A percentile compares a stretch with the other conserved stretches of the same genome.
Evolutionary conservation across 2,329 filamentous ascomycete species (phyloP).

Genomic region (Hymenoscyphus albidus): DNA sequence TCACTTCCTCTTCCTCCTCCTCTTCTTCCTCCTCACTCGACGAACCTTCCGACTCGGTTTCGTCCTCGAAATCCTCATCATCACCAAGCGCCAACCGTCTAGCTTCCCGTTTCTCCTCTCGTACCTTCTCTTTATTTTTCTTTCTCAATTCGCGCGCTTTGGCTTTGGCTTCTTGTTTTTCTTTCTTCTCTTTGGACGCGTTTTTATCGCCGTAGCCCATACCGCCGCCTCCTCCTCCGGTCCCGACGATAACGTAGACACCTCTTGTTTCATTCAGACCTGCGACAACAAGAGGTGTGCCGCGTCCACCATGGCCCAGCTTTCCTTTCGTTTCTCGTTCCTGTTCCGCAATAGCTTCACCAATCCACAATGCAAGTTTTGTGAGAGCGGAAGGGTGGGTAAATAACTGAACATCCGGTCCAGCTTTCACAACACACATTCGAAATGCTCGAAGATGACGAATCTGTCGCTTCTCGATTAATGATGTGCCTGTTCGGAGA

Average conservation of each 20-base stretch:
- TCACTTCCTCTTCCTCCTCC: constrained; percentile 50
- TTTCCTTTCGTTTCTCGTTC: constrained; percentile 73
- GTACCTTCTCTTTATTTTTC: constrained; percentile 53
- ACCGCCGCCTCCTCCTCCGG: constrained; percentile 71
- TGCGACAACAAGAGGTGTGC: constrained; percentile 84
- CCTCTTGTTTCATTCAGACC: constrained; percentile 82
- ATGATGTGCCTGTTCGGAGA: constrained; percentile 82
- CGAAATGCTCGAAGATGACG: constrained; percentile 88
- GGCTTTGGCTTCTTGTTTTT: constrained; percentile 59
- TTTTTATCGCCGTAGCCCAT: constrained; percentile 65
- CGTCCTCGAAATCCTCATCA: constrained; percentile 47
- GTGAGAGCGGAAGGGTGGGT: constrained; percentile 89
- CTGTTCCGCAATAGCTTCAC: constrained; percentile 85
- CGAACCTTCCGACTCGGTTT: constrained; percentile 48
- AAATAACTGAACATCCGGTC: constrained; percentile 86
- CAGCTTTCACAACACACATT: constrained; percentile 93
- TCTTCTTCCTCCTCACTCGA: constrained; percentile 44
- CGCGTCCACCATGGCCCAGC: constrained; percentile 63
- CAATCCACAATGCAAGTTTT: constrained; percentile 91
- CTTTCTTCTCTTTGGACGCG: constrained; percentile 58
- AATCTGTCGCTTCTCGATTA: constrained; percentile 92
- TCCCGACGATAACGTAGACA: constrained; percentile 89
- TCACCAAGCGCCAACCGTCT: constrained; percentile 49
- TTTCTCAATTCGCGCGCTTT: constrained; percentile 58
- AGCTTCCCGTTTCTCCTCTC: constrained; percentile 58